phyloP scores from a whole-genome alignment of 768 basidiomycete species.

The Multifurca ochricompacta region DNA sequence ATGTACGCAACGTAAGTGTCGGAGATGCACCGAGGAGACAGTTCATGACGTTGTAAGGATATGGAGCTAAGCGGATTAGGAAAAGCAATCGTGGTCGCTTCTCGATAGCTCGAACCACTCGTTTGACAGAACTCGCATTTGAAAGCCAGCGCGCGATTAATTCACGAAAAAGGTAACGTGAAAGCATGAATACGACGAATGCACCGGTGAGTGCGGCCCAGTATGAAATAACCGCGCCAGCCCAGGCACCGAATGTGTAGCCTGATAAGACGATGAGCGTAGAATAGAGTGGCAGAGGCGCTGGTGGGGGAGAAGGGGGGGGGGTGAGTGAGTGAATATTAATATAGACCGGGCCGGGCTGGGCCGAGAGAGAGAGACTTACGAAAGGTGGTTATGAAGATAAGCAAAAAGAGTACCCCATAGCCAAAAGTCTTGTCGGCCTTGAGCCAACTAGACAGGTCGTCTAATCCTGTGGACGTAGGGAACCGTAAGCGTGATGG shows the following conservation, averaged over 20 bases:
- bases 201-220: slow-evolving; percentile 80
- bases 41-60: slow-evolving; percentile 94
- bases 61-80: slow-evolving; percentile 86
- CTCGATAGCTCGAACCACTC: slow-evolving; percentile 82
- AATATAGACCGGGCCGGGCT: too few species aligned
- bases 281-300: slow-evolving; percentile 87
- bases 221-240: slow-evolving; percentile 82
- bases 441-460: slow-evolving; percentile 71
- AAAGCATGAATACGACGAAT: slow-evolving; percentile 72
- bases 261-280: slow-evolving; percentile 89
- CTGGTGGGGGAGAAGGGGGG: too few species aligned
- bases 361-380: slow-evolving; percentile 29
- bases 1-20: slow-evolving; percentile 69
- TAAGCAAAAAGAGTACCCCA: slow-evolving; percentile 69
- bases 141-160: slow-evolving; percentile 66
- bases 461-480: slow-evolving; percentile 58
- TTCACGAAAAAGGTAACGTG: slow-evolving; percentile 64
- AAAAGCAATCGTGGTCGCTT: slow-evolving; percentile 81
- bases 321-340: too few species aligned
- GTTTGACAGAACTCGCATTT: slow-evolving; percentile 61
- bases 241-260: slow-evolving; percentile 81
- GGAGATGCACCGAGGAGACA: slow-evolving; percentile 85
- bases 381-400: slow-evolving; percentile 86
- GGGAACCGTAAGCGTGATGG: slow-evolving; percentile 13
- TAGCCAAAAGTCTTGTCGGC: slow-evolving; percentile 67